A percentile compares a stretch with the other conserved stretches of the same genome.
phyloP scores from a whole-genome alignment of 2,329 filamentous ascomycete species.

The Coniochaeta prunicola region DNA sequence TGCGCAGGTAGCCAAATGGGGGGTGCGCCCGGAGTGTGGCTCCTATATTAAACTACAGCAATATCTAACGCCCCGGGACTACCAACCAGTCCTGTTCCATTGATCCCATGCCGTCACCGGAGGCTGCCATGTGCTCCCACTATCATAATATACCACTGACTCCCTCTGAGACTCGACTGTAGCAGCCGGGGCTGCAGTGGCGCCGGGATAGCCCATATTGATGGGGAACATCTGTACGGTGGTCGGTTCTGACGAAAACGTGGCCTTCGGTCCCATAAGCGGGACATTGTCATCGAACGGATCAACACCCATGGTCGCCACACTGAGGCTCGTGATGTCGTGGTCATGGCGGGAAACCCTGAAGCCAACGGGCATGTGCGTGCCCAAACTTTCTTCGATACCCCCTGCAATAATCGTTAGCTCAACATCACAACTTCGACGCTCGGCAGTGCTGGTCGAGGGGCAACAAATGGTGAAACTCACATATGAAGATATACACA shows the following conservation, averaged over 20 bases:
- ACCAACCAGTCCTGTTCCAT: constrained; percentile 1
- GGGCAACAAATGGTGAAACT: constrained; percentile 1
- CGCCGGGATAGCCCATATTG: background rate
- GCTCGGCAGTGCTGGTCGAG: background rate
- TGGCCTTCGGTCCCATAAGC: background rate
- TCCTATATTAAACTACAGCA: background rate
- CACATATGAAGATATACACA: constrained; percentile 14
- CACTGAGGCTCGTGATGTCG: background rate
- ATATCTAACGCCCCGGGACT: background rate
- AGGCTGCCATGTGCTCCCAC: background rate
- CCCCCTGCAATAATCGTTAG: background rate
- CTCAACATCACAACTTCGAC: background rate
- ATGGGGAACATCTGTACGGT: background rate
- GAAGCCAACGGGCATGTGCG: constrained; percentile 2
- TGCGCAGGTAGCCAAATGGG: no score
- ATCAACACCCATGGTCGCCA: constrained; percentile 2
- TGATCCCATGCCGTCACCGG: background rate
- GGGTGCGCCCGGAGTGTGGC: no score
- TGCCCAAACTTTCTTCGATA: constrained; percentile 2
- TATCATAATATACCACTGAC: constrained; percentile 1
- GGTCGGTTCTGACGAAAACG: background rate
- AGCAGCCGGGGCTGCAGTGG: background rate
- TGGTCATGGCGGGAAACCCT: background rate
- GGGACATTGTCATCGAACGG: background rate
- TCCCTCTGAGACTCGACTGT: background rate